These are phyloP conservation scores for Metrosideros polymorpha DNA, from an alignment of 441 rosid species.

Conservation along the genomic window DNA sequence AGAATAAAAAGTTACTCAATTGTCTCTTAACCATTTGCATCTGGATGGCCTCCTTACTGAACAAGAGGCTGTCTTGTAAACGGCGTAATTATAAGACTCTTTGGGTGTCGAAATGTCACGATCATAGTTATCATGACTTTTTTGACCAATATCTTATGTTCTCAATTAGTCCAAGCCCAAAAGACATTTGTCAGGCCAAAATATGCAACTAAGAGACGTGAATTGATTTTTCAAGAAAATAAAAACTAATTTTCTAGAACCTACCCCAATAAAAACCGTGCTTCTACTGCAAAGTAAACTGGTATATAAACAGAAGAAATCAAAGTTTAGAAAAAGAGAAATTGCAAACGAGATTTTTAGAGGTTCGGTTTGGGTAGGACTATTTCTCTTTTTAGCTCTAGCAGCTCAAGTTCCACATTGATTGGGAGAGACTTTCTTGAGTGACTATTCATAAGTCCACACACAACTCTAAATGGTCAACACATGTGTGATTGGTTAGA, in stretches of 20 bases:
- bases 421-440: background rate
- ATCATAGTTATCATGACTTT: too few species aligned
- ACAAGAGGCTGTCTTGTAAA: too few species aligned
- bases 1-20: too few species aligned
- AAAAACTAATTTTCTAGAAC: background rate
- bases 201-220: background rate
- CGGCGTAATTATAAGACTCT: too few species aligned
- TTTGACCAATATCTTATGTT: background rate
- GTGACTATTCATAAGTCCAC: background rate
- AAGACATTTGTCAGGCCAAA: too few species aligned
- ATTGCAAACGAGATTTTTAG: background rate
- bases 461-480: background rate
- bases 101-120: too few species aligned
- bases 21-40: background rate
- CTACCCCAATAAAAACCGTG: background rate
- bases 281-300: background rate
- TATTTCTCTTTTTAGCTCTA: too few species aligned
- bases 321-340: background rate
- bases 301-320: background rate
- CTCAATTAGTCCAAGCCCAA: too few species aligned
- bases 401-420: background rate
- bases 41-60: too few species aligned
- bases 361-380: too few species aligned
- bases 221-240: background rate
- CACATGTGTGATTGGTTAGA: too few species aligned